Conservation (phyloP, 1,284 basidiomycete genomes). For the Bjerkandera adusta region DNA sequence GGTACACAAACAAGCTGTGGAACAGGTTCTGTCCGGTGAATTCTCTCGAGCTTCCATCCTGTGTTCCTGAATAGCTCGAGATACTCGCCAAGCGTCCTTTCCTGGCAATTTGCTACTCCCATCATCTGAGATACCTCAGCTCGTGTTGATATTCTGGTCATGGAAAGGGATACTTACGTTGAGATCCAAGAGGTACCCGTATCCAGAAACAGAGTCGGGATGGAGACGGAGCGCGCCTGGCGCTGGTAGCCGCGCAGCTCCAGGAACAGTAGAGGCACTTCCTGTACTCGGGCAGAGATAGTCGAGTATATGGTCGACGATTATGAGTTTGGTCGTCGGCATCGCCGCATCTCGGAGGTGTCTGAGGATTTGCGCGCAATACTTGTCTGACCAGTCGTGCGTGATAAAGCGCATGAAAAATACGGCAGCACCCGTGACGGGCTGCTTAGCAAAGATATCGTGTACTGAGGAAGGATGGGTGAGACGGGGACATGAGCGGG, state of each 20-base stretch:
- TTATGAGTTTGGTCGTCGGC: slow-evolving; percentile 13
- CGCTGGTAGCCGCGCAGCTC: slow-evolving; percentile 4
- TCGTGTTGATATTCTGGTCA: no score
- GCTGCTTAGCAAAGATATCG: slow-evolving; percentile 31
- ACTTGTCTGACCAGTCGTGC: slow-evolving; percentile 28
- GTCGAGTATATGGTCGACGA: slow-evolving; percentile 12
- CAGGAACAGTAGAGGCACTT: no score
- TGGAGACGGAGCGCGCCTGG: slow-evolving; percentile 10
- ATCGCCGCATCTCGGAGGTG: slow-evolving; percentile 23
- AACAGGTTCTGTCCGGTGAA: slow-evolving; percentile 6
- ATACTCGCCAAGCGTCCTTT: slow-evolving; percentile 16
- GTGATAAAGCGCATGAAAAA: slow-evolving; percentile 26
- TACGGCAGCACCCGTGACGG: slow-evolving; percentile 22
- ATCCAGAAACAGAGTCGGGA: slow-evolving; percentile 5
- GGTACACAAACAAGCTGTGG: no score
- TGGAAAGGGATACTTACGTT: no score
- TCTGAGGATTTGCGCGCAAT: slow-evolving; percentile 23
- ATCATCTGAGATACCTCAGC: slow-evolving; percentile 11
- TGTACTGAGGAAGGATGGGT: slow-evolving; percentile 10
- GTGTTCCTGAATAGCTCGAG: slow-evolving; percentile 7
- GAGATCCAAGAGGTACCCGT: slow-evolving; percentile 11
- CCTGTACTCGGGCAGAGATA: no score
- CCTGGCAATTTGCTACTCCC: slow-evolving; percentile 8
- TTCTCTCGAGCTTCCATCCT: slow-evolving; percentile 17
- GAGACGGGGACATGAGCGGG: neutral